A percentile compares a stretch with the other conserved stretches of the same genome.
phyloP scores from a whole-genome alignment of 225 moss, liverwort and hornwort species.

The Thuidium tamariscinum region DNA sequence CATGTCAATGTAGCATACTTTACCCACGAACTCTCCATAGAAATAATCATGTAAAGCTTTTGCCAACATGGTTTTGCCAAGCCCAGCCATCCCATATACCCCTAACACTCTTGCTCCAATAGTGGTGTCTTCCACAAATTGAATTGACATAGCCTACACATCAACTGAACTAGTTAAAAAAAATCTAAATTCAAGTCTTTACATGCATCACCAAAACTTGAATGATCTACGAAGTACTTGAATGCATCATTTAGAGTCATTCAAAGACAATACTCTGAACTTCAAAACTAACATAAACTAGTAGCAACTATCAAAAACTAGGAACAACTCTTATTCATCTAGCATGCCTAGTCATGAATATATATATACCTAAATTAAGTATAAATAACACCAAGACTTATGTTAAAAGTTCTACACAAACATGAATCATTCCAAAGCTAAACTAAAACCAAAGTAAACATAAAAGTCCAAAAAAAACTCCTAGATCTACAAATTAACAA shows the following conservation, averaged over 20 bases:
- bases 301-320: rapidly evolving
- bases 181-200: too few relatives aligned
- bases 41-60: not conserved
- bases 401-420: not conserved
- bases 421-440: rapidly evolving
- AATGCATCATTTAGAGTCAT: rapidly evolving
- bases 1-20: not conserved
- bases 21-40: not conserved
- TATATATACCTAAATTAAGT: not conserved
- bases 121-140: not conserved
- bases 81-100: not conserved
- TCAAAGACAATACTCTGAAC: rapidly evolving
- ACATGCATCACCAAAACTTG: not conserved
- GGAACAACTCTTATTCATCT: too few relatives aligned
- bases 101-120: not conserved
- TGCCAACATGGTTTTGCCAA: not conserved
- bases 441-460: not conserved
- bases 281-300: rapidly evolving
- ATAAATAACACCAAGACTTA: rapidly evolving
- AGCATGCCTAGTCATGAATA: not conserved
- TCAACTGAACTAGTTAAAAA: not conserved
- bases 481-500: rapidly evolving
- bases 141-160: not conserved
- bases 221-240: not conserved
- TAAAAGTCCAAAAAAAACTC: not conserved